Percentiles rank a stretch among this genome's conserved stretches.
These are phyloP conservation scores for Populus alba DNA, from an alignment of 345 rosid genomes.

Conservation along the genomic window DNA sequence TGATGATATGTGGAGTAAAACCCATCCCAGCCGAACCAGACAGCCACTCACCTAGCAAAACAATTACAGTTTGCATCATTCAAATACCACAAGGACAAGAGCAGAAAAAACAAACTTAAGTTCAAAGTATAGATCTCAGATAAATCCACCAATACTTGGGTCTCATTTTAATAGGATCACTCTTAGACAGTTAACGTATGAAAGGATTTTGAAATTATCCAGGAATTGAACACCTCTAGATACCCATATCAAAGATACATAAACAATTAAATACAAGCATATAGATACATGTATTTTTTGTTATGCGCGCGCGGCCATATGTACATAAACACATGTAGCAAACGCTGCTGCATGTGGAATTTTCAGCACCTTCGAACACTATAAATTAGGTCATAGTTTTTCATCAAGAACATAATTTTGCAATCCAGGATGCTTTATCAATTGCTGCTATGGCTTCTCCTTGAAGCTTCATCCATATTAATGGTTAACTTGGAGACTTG, in stretches of 20 bases:
- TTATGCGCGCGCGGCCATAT: background rate
- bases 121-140: background rate
- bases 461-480: background rate
- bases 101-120: background rate
- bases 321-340: background rate
- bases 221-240: background rate
- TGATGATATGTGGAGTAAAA: slow-evolving; percentile 71
- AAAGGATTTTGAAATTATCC: background rate
- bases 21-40: slow-evolving; percentile 81
- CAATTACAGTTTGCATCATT: slow-evolving; percentile 21
- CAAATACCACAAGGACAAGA: background rate
- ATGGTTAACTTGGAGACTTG: background rate
- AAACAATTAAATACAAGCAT: background rate
- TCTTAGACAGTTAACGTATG: background rate
- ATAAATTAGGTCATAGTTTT: background rate
- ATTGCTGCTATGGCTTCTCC: background rate
- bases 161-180: background rate
- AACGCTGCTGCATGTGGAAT: background rate
- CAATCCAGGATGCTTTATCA: background rate
- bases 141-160: background rate
- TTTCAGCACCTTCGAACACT: background rate
- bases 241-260: background rate
- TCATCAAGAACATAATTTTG: background rate
- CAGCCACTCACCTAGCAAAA: slow-evolving; percentile 60
- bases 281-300: background rate